These are phyloP conservation scores for Kluyveromyces aestuarii DNA, from an alignment of 805 yeast species.

Conservation along the genomic window DNA sequence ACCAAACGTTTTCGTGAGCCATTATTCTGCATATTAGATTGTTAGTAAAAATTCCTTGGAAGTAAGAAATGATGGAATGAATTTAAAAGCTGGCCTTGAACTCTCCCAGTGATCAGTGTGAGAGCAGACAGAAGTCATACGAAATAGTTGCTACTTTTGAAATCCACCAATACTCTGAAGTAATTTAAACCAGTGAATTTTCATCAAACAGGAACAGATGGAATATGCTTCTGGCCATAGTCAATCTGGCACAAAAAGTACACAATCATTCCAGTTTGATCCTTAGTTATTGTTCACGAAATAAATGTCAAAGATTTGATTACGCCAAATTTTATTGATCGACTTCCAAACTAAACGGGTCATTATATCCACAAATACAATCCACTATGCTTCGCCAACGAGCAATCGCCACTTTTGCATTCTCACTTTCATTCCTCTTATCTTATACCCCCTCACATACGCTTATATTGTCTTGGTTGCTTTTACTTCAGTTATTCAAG, in stretches of 20 bases:
- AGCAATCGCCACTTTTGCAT: background rate
- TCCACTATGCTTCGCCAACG: background rate
- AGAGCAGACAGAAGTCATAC: no score
- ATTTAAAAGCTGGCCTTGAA: background rate
- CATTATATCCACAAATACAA: background rate
- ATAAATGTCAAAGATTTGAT: no score
- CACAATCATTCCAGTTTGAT: no score
- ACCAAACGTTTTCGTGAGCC: constrained; percentile 99
- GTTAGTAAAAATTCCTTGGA: background rate
- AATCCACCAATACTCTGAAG: no score
- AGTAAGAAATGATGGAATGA: background rate
- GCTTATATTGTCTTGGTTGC: constrained; percentile 2
- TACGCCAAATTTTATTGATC: no score
- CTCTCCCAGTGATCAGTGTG: no score
- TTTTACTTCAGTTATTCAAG: background rate
- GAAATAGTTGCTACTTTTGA: no score
- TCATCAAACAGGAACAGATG: no score
- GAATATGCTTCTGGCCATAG: no score
- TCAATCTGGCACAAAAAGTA: no score
- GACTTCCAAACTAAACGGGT: background rate
- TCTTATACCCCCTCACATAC: background rate
- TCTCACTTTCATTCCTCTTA: background rate
- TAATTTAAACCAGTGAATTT: no score
- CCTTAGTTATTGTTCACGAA: no score
- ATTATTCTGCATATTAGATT: constrained; percentile 39